Evolutionary conservation across 2,329 filamentous ascomycete species (phyloP).

Genomic region (Fusarium aywerte): DNA sequence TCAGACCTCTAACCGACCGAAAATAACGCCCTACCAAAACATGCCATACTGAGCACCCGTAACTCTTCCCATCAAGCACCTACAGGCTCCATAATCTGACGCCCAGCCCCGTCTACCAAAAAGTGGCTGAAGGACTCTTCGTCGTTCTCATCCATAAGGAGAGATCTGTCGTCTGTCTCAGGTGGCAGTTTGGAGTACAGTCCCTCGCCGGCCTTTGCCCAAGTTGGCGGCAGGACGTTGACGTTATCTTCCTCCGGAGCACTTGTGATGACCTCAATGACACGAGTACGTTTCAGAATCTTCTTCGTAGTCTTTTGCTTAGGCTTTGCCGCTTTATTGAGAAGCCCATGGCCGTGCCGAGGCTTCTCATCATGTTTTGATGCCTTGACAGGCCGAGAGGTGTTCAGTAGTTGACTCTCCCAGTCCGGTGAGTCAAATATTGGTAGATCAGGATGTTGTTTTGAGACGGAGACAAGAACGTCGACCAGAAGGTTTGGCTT

Average conservation of each 20-base stretch:
- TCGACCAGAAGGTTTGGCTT: conserved; percentile 56
- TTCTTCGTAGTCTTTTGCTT: conserved; percentile 51
- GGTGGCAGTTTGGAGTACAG: conserved; percentile 53
- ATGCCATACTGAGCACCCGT: neutral
- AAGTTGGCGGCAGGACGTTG: conserved; percentile 53
- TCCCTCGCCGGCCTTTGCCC: conserved; percentile 55
- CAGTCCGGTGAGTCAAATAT: conserved; percentile 57
- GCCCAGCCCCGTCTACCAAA: conserved; percentile 53
- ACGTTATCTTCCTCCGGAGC: conserved; percentile 47
- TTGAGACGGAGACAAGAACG: conserved; percentile 56
- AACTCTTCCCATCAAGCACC: conserved; percentile 37
- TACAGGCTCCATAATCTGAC: conserved; percentile 50
- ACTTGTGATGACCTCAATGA: conserved; percentile 45
- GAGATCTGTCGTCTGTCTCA: conserved; percentile 52
- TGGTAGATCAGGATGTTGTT: conserved; percentile 55
- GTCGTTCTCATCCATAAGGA: conserved; percentile 55
- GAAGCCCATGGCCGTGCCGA: conserved; percentile 48
- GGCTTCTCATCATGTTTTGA: conserved; percentile 38
- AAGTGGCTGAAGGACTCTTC: conserved; percentile 59
- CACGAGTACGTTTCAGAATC: conserved; percentile 47
- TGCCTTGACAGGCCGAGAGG: conserved; percentile 21
- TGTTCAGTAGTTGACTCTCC: conserved; percentile 43
- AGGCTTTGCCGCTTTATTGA: conserved; percentile 44
- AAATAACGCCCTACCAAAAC: neutral
- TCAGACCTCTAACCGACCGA: neutral